Evolutionary conservation across 2,329 filamentous ascomycete species (phyloP).

Genomic region (Pestalotiopsis sp.): DNA sequence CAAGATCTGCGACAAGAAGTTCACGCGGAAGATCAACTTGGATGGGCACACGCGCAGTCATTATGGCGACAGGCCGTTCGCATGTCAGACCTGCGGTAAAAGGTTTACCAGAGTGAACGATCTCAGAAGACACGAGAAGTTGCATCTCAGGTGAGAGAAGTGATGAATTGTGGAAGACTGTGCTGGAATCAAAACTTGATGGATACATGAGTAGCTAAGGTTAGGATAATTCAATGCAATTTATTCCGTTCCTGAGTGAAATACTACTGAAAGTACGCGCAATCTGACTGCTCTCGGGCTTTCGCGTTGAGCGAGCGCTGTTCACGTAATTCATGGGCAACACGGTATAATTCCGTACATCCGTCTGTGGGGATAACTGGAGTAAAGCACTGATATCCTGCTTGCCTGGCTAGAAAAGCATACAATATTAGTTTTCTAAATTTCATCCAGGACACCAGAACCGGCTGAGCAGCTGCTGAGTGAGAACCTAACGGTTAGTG

Average conservation of each 20-base stretch:
- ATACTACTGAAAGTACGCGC: too few species aligned
- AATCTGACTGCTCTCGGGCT: too few species aligned
- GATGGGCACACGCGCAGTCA: conserved; percentile 6
- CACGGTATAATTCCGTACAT: too few species aligned
- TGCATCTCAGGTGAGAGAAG: conserved; percentile 3
- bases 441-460: background rate
- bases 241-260: too few species aligned
- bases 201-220: too few species aligned
- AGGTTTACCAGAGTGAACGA: conserved; percentile 14
- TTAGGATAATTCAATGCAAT: too few species aligned
- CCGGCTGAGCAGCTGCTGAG: background rate
- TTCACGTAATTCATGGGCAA: too few species aligned
- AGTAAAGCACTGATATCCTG: background rate
- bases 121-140: conserved; percentile 12
- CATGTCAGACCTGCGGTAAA: conserved; percentile 4
- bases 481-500: background rate
- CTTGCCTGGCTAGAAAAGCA: background rate
- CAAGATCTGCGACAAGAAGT: conserved; percentile 7
- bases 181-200: background rate
- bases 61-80: conserved; percentile 7
- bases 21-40: conserved; percentile 11
- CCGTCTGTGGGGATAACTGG: too few species aligned
- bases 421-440: background rate
- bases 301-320: too few species aligned
- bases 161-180: background rate